A percentile compares a stretch with the other conserved stretches of the same genome.
Conservation (phyloP, 257 asterid genomes). For the Solanum gracilifrons region DNA sequence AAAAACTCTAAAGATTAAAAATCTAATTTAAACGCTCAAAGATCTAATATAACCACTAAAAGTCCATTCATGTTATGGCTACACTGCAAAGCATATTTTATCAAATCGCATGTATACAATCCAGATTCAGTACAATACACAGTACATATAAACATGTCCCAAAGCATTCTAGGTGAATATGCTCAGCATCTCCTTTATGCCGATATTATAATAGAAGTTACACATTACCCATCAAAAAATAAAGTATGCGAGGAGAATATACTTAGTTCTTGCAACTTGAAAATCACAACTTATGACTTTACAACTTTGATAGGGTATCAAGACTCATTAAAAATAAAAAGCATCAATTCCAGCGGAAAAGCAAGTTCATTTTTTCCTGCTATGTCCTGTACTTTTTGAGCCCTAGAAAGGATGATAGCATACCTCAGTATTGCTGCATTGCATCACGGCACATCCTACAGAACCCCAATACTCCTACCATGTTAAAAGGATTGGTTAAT, state of each 20-base stretch:
- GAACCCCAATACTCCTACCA: conserved; percentile 97
- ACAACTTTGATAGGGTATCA: background rate
- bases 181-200: background rate
- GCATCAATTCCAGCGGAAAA: background rate
- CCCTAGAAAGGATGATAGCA: background rate
- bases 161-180: background rate
- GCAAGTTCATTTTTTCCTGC: background rate
- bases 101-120: background rate
- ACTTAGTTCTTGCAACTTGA: background rate
- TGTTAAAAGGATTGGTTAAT: background rate
- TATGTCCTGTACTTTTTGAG: background rate
- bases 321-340: background rate
- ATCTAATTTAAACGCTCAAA: background rate
- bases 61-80: background rate
- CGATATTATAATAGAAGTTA: background rate
- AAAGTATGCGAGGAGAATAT: background rate
- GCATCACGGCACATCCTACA: conserved; percentile 96
- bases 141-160: background rate
- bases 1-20: background rate
- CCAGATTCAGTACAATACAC: background rate
- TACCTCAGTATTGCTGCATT: conserved; percentile 99
- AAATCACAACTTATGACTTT: background rate
- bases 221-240: background rate
- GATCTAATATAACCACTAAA: background rate
- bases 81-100: background rate